Evolutionary conservation across 352 stramenopile species (phyloP).

Genomic region (Phytophthora quininea): DNA sequence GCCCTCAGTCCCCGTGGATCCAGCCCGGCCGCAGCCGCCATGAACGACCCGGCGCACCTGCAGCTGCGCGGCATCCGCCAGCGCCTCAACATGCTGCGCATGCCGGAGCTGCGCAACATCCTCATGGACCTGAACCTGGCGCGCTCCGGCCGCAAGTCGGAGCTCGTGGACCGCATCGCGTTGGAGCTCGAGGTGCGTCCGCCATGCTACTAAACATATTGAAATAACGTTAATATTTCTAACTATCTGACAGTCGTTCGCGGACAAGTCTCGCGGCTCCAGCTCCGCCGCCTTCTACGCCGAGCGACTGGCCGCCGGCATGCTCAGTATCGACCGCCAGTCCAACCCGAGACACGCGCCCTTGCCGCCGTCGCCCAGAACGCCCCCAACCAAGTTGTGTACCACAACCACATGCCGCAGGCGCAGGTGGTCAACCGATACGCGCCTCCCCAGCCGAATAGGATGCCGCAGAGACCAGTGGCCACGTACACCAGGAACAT

Average conservation of each 20-base stretch:
- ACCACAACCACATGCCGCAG: constrained; percentile 6
- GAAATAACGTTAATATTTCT: constrained; percentile 5
- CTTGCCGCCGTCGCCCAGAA: background rate
- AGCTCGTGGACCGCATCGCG: constrained; percentile 81
- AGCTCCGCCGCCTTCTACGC: constrained; percentile 62
- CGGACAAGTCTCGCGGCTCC: constrained; percentile 54
- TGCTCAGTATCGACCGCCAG: constrained; percentile 64
- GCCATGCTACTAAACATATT: background rate
- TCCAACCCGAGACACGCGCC: constrained; percentile 16
- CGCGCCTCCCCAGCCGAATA: constrained; percentile 10
- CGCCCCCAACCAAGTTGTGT: constrained; percentile 9
- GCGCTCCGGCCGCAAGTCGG: constrained; percentile 75
- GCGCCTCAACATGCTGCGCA: constrained; percentile 61
- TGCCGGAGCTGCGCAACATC: constrained; percentile 80
- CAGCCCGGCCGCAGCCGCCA: background rate
- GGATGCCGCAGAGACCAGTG: constrained; percentile 3
- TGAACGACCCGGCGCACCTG: constrained; percentile 28
- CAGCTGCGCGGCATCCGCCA: constrained; percentile 54
- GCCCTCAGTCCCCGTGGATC: background rate
- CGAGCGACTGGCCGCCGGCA: constrained; percentile 48
- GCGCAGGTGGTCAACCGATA: constrained; percentile 5
- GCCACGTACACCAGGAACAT: background rate
- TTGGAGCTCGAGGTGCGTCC: constrained; percentile 54
- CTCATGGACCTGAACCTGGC: constrained; percentile 71
- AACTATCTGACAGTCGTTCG: constrained; percentile 40